Conservation (phyloP, 139 green algal species). For the Penium margaritaceum region DNA sequence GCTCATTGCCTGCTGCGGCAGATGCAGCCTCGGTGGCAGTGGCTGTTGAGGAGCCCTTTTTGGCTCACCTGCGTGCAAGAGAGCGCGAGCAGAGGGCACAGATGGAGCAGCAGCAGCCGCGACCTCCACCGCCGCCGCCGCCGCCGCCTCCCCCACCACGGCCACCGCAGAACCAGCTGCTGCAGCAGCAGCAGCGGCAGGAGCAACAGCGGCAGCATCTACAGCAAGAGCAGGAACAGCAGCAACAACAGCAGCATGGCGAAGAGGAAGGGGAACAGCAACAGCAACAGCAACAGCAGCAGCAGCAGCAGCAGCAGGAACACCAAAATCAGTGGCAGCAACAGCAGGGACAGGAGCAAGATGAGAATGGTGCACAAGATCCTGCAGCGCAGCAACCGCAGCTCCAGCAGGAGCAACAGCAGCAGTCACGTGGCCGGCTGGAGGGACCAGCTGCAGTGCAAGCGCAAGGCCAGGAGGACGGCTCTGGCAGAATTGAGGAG, state of each 20-base stretch:
- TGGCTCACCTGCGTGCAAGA: too few species aligned
- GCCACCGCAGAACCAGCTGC: not conserved
- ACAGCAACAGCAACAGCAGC: not conserved
- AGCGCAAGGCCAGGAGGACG: not conserved
- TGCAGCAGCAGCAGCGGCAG: not conserved
- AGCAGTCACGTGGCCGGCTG: not conserved
- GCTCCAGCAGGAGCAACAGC: not conserved
- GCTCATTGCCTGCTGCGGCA: constrained; percentile 3
- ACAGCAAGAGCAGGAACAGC: not conserved
- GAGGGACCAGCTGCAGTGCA: too few species aligned
- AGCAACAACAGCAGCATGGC: not conserved
- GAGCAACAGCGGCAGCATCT: not conserved
- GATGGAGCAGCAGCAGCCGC: too few species aligned
- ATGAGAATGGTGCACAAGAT: not conserved
- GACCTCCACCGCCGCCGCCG: too few species aligned
- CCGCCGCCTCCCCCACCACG: too few species aligned
- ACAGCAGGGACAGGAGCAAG: not conserved
- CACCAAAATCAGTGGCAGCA: not conserved
- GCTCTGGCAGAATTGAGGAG: not conserved
- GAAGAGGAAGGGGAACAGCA: not conserved
- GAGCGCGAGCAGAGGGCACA: too few species aligned
- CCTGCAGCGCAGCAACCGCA: not conserved
- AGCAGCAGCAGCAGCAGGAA: not conserved
- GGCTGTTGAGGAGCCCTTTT: constrained; percentile 34
- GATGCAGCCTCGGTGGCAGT: constrained; percentile 15